phyloP scores from a whole-genome alignment of 2,329 filamentous ascomycete genomes.

The Xylaria sp. region DNA sequence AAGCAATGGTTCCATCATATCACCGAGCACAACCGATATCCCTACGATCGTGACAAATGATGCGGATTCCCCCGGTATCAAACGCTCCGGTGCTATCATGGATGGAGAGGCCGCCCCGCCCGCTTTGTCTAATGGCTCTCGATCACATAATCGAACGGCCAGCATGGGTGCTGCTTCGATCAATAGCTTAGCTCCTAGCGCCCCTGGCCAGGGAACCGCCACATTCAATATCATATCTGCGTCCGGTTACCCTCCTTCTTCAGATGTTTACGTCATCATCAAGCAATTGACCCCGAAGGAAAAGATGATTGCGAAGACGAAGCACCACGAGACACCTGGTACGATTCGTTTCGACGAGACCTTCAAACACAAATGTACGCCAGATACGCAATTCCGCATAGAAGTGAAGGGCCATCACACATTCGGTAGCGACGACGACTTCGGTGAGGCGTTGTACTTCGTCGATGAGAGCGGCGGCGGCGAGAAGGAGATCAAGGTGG shows the following conservation, averaged over 20 bases:
- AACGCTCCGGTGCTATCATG: constrained; percentile 54
- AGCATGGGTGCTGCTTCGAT: constrained; percentile 73
- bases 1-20: constrained; percentile 56
- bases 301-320: constrained; percentile 91
- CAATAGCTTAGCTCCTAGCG: constrained; percentile 69
- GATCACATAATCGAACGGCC: constrained; percentile 61
- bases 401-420: constrained; percentile 86
- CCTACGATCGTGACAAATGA: constrained; percentile 58
- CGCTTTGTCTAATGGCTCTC: constrained; percentile 47
- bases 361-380: constrained; percentile 79
- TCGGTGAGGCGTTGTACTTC: constrained; percentile 90
- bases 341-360: constrained; percentile 78
- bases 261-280: constrained; percentile 82
- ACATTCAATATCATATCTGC: constrained; percentile 83
- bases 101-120: constrained; percentile 46
- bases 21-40: constrained; percentile 54
- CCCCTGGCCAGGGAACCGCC: constrained; percentile 76
- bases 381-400: constrained; percentile 87
- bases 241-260: constrained; percentile 76
- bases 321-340: constrained; percentile 82
- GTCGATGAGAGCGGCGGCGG: constrained; percentile 81
- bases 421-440: constrained; percentile 82
- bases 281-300: constrained; percentile 73
- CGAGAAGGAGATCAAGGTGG: constrained; percentile 80
- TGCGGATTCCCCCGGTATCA: constrained; percentile 53